Evolutionary conservation across 139 green algal genomes (phyloP), one percentile per base, ranked within the genome.

Genomic region (Picochlorum sp.): DNA sequence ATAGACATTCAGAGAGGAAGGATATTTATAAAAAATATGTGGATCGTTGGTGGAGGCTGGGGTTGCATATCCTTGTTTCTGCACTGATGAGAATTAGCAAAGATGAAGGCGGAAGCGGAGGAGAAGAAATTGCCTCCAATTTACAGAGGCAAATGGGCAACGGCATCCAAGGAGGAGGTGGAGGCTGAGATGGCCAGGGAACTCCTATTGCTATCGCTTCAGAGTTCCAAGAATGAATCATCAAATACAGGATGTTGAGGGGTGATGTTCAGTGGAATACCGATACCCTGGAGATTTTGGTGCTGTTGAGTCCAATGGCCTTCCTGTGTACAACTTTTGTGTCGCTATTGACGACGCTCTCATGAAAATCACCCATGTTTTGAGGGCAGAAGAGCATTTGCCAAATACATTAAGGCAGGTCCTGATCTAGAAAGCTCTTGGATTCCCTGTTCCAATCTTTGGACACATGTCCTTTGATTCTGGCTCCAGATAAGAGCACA

Each of bases 301-400:
- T 99, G 10, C 71, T 98, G 49, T 77, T 98, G 74, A 82, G 44
- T 95, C 84, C 70, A 97, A 96, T 75, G 94, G 94, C 31, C 79
- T 96, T 63, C 94, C 94, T 6, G 94, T 99, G 15, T 99, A 99
- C 84, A 99, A 99, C 83, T 99, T 99, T 69, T 98, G 92, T 64
- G 94, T 98, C 11, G 91, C 94, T 11, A 79, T 98, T 11, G 94
- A 99, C 69, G 94, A 99, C 68, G 90, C 88, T 9, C 77, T 90
- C 11, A 99, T 99, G 94, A 71, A 78, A 44, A 96, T 99, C 75
- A 94, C 83, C 3, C 90, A 99, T 75, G 94, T 99, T 57, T 80
- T 99, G 60, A 76, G 90, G 2, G 94, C 94, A 2, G 94, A 99
- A 82, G 94, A 99, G 88, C 94, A 99, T 77, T 81, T 99, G 66